These are phyloP conservation scores for Teunomyces gatunensis DNA, from an alignment of 805 yeast genomes.

Conservation along the genomic window DNA sequence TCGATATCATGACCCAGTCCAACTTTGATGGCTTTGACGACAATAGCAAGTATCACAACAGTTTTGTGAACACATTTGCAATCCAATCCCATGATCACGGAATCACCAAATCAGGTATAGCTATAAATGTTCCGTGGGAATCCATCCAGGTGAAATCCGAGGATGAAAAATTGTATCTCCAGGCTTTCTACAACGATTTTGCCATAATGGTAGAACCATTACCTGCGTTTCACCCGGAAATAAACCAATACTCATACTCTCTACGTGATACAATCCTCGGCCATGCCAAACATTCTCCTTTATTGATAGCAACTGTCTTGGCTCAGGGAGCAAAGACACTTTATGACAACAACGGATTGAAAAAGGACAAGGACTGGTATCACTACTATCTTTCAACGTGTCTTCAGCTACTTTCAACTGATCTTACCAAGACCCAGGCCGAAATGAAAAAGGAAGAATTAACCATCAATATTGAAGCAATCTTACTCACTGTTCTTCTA, in stretches of 20 bases:
- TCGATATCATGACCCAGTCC: constrained; percentile 31
- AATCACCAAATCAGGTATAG: constrained; percentile 3
- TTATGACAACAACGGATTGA: constrained; percentile 37
- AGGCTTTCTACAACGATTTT: constrained; percentile 35
- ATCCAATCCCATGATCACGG: neutral
- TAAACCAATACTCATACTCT: constrained; percentile 39
- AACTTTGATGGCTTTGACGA: constrained; percentile 10
- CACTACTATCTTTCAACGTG: constrained; percentile 64
- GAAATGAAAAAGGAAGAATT: constrained; percentile 19
- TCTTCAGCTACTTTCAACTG: constrained; percentile 51
- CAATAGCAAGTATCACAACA: neutral
- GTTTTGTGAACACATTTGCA: neutral
- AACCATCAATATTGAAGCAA: constrained; percentile 55
- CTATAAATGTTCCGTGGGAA: constrained; percentile 28
- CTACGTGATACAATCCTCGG: constrained; percentile 58
- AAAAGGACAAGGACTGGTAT: constrained; percentile 60
- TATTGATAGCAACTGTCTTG: constrained; percentile 60
- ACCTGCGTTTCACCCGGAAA: constrained; percentile 26
- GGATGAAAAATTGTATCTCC: constrained; percentile 30
- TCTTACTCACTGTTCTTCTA: constrained; percentile 60
- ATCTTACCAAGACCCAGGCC: constrained; percentile 15
- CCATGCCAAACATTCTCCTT: constrained; percentile 57
- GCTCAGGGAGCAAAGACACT: constrained; percentile 67
- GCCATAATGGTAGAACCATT: constrained; percentile 35
- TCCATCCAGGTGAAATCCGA: constrained; percentile 21